Percentiles rank a stretch among this genome's conserved stretches.
phyloP scores from a whole-genome alignment of 192 early-diverging fungal genomes.

The Coemansia sp. region DNA sequence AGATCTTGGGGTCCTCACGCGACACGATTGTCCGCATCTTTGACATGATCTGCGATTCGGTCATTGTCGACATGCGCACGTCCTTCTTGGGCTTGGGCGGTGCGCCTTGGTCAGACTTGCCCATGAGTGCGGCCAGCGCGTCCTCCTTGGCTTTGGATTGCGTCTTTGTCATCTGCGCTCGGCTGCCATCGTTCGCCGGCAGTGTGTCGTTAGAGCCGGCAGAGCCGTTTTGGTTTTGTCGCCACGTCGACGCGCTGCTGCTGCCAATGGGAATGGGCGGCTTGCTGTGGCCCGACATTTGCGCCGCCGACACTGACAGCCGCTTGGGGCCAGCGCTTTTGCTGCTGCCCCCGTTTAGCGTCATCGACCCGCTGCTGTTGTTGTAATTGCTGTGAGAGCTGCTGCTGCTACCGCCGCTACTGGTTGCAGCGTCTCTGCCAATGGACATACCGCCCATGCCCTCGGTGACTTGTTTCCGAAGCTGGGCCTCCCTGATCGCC shows the following conservation, averaged over 20 bases:
- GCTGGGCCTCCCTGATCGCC: constrained; percentile 53
- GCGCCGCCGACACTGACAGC: constrained; percentile 25
- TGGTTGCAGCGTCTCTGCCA: constrained; percentile 8
- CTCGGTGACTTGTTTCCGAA: constrained; percentile 46
- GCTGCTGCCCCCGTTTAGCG: not conserved
- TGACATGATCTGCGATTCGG: constrained; percentile 94
- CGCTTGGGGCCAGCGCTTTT: constrained; percentile 12
- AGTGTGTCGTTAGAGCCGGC: constrained; percentile 16
- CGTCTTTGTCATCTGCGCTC: constrained; percentile 49
- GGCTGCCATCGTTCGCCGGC: constrained; percentile 14
- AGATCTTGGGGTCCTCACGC: constrained; percentile 79
- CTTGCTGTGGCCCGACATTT: constrained; percentile 34
- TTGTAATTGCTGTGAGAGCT: constrained; percentile 13
- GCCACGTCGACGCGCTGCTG: constrained; percentile 11
- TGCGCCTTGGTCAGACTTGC: constrained; percentile 44
- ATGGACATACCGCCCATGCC: constrained; percentile 51
- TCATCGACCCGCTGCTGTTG: constrained; percentile 10
- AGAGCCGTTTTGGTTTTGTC: constrained; percentile 33
- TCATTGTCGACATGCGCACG: constrained; percentile 83
- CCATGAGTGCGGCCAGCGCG: constrained; percentile 54
- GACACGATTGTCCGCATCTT: constrained; percentile 87
- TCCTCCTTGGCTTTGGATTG: constrained; percentile 55
- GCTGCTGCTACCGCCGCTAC: constrained; percentile 18
- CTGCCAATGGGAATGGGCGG: constrained; percentile 24
- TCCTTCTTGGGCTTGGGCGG: constrained; percentile 64